Evolutionary conservation across 1,284 basidiomycete species (phyloP).

Genomic region (Schizophyllum amplum): DNA sequence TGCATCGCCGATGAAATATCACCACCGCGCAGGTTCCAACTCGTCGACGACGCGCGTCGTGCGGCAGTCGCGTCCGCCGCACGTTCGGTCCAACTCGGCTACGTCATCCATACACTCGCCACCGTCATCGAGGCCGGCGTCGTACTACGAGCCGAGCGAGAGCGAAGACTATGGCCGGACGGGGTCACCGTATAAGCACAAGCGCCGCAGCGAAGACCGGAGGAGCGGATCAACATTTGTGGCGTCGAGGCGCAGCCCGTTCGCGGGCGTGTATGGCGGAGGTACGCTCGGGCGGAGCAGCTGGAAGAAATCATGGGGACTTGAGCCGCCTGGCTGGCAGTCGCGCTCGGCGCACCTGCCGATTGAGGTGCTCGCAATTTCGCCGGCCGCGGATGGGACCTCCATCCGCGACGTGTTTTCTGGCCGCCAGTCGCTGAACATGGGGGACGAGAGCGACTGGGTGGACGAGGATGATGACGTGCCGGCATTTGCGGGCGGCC

Average conservation of each 20-base stretch:
- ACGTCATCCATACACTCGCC: slow-evolving; percentile 68
- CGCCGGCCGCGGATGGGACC: slow-evolving; percentile 41
- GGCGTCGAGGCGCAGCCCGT: slow-evolving; percentile 67
- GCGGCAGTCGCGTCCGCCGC: slow-evolving; percentile 43
- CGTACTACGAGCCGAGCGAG: slow-evolving; percentile 50
- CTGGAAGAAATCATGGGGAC: slow-evolving; percentile 83
- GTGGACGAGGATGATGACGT: slow-evolving; percentile 77
- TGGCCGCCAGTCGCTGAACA: slow-evolving; percentile 42
- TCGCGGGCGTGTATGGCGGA: slow-evolving; percentile 40
- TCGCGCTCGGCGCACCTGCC: slow-evolving; percentile 60
- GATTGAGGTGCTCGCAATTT: slow-evolving; percentile 64
- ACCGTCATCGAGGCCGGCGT: slow-evolving; percentile 63
- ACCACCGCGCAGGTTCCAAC: slow-evolving; percentile 56
- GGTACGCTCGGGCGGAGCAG: slow-evolving; percentile 57
- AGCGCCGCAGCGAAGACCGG: slow-evolving; percentile 8
- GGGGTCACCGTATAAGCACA: slow-evolving; percentile 1
- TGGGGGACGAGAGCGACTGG: slow-evolving; percentile 76
- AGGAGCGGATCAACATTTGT: slow-evolving; percentile 50
- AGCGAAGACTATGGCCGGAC: slow-evolving; percentile 27
- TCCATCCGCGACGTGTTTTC: slow-evolving; percentile 71
- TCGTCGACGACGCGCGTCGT: slow-evolving; percentile 74
- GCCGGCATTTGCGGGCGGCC: slow-evolving; percentile 66
- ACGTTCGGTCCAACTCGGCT: slow-evolving; percentile 62
- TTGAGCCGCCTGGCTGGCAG: slow-evolving; percentile 79
- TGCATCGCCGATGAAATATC: slow-evolving; percentile 62